Evolutionary conservation across 176 grass and related monocot species (phyloP).

Genomic region (Musa schizocarpa): DNA sequence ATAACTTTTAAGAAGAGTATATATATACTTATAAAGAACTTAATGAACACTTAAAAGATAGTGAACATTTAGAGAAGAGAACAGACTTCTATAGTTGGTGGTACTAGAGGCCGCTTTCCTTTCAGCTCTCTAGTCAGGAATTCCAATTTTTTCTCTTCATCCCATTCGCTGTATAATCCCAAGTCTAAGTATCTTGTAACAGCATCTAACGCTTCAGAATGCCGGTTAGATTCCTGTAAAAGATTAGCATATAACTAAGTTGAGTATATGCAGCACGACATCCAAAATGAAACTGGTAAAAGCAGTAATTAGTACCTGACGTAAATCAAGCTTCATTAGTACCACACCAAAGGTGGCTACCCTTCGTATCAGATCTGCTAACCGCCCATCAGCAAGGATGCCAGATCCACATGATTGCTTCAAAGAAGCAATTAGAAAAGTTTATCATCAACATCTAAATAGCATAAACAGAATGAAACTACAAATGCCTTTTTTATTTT

Average conservation of each 20-base stretch:
- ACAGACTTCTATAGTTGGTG: conserved; percentile 58
- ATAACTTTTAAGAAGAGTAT: not conserved
- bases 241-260: not conserved
- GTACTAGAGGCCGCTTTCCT: conserved; percentile 81
- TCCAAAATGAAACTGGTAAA: conserved; percentile 7
- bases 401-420: conserved; percentile 81
- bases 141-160: conserved; percentile 71
- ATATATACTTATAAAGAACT: not conserved
- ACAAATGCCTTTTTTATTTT: not conserved
- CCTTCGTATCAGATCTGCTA: conserved; percentile 87
- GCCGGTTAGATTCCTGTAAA: conserved; percentile 60
- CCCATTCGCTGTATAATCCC: conserved; percentile 81
- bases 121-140: conserved; percentile 85
- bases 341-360: conserved; percentile 86
- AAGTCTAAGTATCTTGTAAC: conserved; percentile 75
- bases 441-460: not conserved
- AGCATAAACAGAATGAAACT: not conserved
- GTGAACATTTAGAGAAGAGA: not conserved
- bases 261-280: not conserved
- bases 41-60: not conserved
- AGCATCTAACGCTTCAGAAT: conserved; percentile 79
- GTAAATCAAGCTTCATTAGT: conserved; percentile 85
- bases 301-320: conserved; percentile 39
- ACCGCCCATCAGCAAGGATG: conserved; percentile 66
- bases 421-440: conserved; percentile 11